Evolutionary conservation across 129 eudicot genomes (phyloP), one percentile per base, ranked within the genome.

Genomic region (Erigeron canadensis): DNA sequence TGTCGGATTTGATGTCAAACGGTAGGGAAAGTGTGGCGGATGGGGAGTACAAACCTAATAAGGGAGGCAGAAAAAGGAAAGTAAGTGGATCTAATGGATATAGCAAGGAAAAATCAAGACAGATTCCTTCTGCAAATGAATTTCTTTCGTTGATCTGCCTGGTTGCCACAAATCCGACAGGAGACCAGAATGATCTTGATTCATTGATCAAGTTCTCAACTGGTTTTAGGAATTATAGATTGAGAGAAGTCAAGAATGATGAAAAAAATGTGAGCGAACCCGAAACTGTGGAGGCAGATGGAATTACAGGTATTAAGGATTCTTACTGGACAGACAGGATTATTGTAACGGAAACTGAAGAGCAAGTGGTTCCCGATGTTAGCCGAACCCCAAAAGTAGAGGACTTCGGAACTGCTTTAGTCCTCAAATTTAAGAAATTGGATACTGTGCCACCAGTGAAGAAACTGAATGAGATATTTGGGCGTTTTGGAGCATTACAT

Each of bases 391-490:
- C 62, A 18, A 74, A 43, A 5, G 54, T 70, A 28, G 85, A 88
- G 53, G 63, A 75, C 69, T 53, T 70, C 16, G 84, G 87, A 67
- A 84, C 97, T 41, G 81, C 86, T 28, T 71, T 91, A 59, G 83
- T 77, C 63, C 81, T 88, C 2, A 88, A 88, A 78, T 91, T 91
- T 59, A 57, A 66, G 12, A 77, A 80, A 81, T 68, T 86, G 70
- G 87, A 81, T 23, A 79, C 94, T 13, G 79, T 85, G 61, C 98
- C 98, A 41, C 70, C 98, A 6, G 51, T 81, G n/a, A 45, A 65
- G 46, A 86, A 84, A 41, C 81, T 91, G 77, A 89, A 88, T 65
- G 65, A 79, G 82, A 86, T 91, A 79, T 91, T 84, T 62, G 60
- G 84, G 41, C 86, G 67, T 21, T 86, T 47, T 79, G 96, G 97